Base-by-base conservation (phyloP, 1,284 basidiomycete species). In the Rugosomyces carneus region DNA sequence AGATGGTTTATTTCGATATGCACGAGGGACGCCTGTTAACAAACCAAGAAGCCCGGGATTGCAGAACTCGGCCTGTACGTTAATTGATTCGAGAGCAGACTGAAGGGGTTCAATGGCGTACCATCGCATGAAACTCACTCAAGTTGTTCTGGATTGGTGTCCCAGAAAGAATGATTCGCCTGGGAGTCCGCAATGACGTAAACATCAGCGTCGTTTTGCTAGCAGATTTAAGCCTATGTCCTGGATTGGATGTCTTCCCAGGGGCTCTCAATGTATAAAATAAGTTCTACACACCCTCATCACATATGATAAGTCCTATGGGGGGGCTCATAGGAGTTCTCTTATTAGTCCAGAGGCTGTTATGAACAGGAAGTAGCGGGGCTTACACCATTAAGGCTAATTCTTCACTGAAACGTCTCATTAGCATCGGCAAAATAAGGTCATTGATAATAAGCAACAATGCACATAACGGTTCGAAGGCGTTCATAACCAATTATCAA, bases 81-180 rank as follows among this genome's bases (percentile, higher is more conserved):
- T 47, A 27, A 23, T 15, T 37, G n/a, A 46, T 46, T 34, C 43
- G 11, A 20, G 13, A 5, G 27, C 21, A 7, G 21, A 23, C 7
- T 2, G 27, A 29, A 29, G 13, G 27, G 9, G 3, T 29, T 29
- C 3, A 18, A 16, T 3, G 27, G 40, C 47, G 43, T 48, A 91
- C 91, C 93, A 98, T 98, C 3, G 93, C 80, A 66, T 94, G 94
- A 60, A 96, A 96, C 64, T 99, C 96, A 47, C 86, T 76, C 15
- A 99, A 71, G 61, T 98, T 92, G 63, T 99, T 99, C 65, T 99
- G 92, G 37, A 99, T 92, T 0, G 96, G 96, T 1, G 96, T 99
- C 15, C 96, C 96, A 0, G 94, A 95, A 2, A 99, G 72, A 42
- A 99, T 95, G 49, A 93, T 76, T 36, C 91, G 72, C 19, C 89